Evolutionary conservation across 352 stramenopile genomes (phyloP).

Genomic region (Phytophthora pistaciae): DNA sequence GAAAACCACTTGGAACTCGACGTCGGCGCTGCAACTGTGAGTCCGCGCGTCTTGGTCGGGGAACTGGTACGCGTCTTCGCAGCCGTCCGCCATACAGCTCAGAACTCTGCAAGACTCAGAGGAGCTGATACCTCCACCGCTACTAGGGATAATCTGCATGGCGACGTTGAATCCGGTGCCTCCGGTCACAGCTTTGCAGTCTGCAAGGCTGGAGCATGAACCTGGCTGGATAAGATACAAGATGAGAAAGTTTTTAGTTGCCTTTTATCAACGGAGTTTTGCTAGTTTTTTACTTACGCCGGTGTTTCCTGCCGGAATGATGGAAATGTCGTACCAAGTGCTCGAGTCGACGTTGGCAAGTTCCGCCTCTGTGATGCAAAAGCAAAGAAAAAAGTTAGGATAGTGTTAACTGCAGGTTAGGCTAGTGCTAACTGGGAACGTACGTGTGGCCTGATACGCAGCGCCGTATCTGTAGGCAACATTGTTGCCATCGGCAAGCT

Average conservation of each 20-base stretch:
- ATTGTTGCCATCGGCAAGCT: constrained; percentile 38
- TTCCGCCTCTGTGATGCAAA: constrained; percentile 55
- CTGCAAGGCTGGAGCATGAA: constrained; percentile 59
- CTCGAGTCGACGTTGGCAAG: constrained; percentile 65
- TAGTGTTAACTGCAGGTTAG: constrained; percentile 5
- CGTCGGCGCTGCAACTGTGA: constrained; percentile 53
- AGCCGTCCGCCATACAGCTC: constrained; percentile 67
- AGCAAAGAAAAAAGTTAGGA: constrained; percentile 9
- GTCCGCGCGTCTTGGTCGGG: constrained; percentile 78
- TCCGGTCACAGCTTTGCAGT: constrained; percentile 70
- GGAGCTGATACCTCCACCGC: constrained; percentile 32
- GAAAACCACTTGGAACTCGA: constrained; percentile 76
- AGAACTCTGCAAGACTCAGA: constrained; percentile 53
- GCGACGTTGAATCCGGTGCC: constrained; percentile 76
- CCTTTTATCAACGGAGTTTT: constrained; percentile 3
- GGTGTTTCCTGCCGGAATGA: constrained; percentile 64
- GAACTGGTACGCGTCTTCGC: constrained; percentile 76
- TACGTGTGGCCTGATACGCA: constrained; percentile 44
- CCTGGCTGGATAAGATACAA: constrained; percentile 44
- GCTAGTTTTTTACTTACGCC: constrained; percentile 34
- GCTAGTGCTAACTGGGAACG: constrained; percentile 2
- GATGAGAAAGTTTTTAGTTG: constrained; percentile 1
- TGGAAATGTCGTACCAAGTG: constrained; percentile 83
- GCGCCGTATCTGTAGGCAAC: constrained; percentile 41
- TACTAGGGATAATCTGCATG: constrained; percentile 69